Conservation (phyloP, 2,329 filamentous ascomycete species). For the Fusarium sp. region DNA sequence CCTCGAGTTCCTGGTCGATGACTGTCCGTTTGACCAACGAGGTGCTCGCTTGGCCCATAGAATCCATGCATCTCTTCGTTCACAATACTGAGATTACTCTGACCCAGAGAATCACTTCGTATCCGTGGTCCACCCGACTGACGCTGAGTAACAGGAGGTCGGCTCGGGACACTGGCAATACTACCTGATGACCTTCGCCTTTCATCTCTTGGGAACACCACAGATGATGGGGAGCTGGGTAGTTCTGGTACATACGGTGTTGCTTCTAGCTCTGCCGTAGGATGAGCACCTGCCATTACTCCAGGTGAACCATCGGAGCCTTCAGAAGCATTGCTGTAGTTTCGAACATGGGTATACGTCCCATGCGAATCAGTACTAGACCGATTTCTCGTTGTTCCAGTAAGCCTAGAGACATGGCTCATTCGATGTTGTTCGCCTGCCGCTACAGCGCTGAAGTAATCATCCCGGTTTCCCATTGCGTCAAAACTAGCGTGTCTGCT, state of each 20-base stretch:
- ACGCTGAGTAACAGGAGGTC: conserved; percentile 45
- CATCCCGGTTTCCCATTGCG: conserved; percentile 35
- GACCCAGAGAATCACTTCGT: conserved; percentile 42
- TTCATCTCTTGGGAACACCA: conserved; percentile 33
- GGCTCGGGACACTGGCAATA: conserved; percentile 17
- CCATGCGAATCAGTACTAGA: conserved; percentile 55
- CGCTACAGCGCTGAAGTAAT: conserved; percentile 47
- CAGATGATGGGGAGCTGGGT: conserved; percentile 47
- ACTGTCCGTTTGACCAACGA: conserved; percentile 56
- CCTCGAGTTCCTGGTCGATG: conserved; percentile 36
- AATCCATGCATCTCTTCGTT: conserved; percentile 63
- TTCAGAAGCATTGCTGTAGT: conserved; percentile 60
- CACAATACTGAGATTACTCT: conserved; percentile 48
- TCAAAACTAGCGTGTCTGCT: conserved; percentile 49
- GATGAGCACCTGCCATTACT: conserved; percentile 20
- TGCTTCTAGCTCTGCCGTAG: conserved; percentile 53
- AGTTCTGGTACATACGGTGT: conserved; percentile 53
- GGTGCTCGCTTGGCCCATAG: conserved; percentile 56
- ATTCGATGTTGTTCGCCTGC: conserved; percentile 20
- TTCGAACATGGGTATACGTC: conserved; percentile 53
- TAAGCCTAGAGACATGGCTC: conserved; percentile 37
- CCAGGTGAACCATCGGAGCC: conserved; percentile 51
- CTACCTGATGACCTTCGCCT: conserved; percentile 47
- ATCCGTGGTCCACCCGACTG: conserved; percentile 45
- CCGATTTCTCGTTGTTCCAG: conserved; percentile 43